Percentiles rank a stretch among this genome's conserved stretches.
These are phyloP conservation scores for Lathyrus sativus DNA, from an alignment of 306 rosid genomes.

Conservation along the genomic window DNA sequence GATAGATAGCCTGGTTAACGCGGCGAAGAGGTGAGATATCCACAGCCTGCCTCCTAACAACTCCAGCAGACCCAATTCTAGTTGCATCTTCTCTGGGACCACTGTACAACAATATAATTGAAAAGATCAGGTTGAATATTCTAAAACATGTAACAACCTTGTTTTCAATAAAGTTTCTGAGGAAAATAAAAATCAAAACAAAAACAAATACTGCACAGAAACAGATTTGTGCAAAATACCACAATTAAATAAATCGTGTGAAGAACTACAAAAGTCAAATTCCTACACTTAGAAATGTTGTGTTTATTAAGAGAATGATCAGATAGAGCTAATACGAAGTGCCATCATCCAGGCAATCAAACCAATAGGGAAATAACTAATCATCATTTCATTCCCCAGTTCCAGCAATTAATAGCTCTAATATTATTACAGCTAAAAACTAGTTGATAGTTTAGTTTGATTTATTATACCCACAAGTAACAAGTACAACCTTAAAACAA, in stretches of 20 bases:
- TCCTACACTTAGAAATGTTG: not conserved
- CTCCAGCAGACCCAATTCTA: slow-evolving; percentile 71
- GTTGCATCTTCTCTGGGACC: slow-evolving; percentile 78
- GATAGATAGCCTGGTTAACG: slow-evolving; percentile 68
- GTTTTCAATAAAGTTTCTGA: not conserved
- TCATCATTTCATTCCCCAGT: not conserved
- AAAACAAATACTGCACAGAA: not conserved
- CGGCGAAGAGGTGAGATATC: slow-evolving; percentile 42
- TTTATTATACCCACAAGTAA: not conserved
- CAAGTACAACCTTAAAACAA: not conserved
- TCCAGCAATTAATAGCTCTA: not conserved
- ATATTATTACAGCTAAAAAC: not conserved
- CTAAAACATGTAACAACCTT: not conserved
- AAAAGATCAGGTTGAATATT: not conserved
- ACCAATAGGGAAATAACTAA: slow-evolving; percentile 30
- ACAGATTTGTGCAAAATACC: not conserved
- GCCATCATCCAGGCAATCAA: slow-evolving; percentile 38
- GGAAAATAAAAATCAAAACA: not conserved
- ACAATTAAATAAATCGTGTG: not conserved
- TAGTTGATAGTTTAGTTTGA: not conserved
- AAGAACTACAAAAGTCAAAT: not conserved
- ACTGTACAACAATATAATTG: slow-evolving; percentile 20
- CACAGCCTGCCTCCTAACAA: slow-evolving; percentile 64
- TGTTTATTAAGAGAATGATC: slow-evolving; percentile 39
- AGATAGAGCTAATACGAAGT: slow-evolving; percentile 46